Percentiles rank a stretch among this genome's conserved stretches.
phyloP scores from a whole-genome alignment of 2,329 filamentous ascomycete genomes.

The Penicillium sp. region DNA sequence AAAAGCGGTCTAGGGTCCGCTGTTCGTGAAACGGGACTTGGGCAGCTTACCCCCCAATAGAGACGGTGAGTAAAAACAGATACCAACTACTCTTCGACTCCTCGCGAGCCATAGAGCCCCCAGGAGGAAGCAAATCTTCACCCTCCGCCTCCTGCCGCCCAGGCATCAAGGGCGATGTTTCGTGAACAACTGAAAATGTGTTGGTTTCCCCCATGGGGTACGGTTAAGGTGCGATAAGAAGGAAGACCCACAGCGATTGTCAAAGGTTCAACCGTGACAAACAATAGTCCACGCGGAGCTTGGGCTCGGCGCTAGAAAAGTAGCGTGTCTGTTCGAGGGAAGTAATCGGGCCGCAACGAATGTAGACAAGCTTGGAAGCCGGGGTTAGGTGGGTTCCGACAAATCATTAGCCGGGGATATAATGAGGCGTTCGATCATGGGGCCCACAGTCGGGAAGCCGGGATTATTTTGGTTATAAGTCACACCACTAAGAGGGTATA shows the following conservation, averaged over 20 bases:
- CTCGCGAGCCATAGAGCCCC: constrained; percentile 38
- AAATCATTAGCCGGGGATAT: background rate
- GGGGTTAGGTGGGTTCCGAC: background rate
- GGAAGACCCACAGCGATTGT: constrained; percentile 8
- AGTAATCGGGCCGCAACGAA: background rate
- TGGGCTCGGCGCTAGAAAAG: background rate
- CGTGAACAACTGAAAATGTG: constrained; percentile 12
- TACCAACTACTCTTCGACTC: constrained; percentile 79
- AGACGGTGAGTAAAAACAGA: constrained; percentile 79
- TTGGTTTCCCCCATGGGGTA: constrained; percentile 4
- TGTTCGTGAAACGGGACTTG: background rate
- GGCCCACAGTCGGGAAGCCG: background rate
- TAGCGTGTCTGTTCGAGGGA: background rate
- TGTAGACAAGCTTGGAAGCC: background rate
- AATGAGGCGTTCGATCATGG: constrained; percentile 5
- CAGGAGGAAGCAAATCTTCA: background rate
- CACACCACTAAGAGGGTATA: background rate
- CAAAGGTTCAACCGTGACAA: background rate
- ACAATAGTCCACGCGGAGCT: background rate
- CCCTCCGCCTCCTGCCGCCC: background rate
- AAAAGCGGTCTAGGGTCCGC: background rate
- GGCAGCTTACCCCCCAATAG: constrained; percentile 67
- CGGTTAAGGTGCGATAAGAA: constrained; percentile 4
- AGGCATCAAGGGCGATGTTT: constrained; percentile 33
- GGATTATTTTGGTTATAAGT: background rate